phyloP scores from a whole-genome alignment of 257 asterid genomes.

The Phtheirospermum japonicum region DNA sequence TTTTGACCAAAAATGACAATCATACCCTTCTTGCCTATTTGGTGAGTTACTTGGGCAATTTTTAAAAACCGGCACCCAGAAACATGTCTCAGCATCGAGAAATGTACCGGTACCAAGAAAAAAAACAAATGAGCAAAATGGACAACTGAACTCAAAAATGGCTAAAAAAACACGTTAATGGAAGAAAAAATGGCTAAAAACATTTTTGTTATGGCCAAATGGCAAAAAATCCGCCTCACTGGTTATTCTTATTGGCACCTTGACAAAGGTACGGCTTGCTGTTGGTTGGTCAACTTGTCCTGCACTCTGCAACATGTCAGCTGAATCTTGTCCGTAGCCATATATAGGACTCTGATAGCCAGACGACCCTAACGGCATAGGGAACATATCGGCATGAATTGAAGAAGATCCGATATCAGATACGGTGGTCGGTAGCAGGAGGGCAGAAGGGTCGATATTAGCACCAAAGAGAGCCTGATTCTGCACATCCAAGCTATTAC shows the following conservation, averaged over 20 bases:
- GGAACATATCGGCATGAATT: constrained; percentile 57
- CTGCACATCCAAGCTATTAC: constrained; percentile 53
- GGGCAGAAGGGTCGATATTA: constrained; percentile 64
- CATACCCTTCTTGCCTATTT: no score
- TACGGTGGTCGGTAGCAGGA: constrained; percentile 67
- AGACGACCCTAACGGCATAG: constrained; percentile 57
- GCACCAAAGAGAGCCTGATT: constrained; percentile 63
- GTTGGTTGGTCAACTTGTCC: constrained; percentile 63
- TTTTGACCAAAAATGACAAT: neutral
- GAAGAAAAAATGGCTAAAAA: no score
- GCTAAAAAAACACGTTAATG: no score
- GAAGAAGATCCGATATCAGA: constrained; percentile 53
- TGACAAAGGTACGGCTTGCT: constrained; percentile 57
- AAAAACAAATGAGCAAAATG: neutral
- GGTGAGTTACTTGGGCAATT: neutral
- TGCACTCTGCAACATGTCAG: constrained; percentile 60
- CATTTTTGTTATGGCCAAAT: neutral
- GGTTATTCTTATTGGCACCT: constrained; percentile 44
- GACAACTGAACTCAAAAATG: neutral
- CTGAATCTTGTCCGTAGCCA: constrained; percentile 66
- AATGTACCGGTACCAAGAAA: neutral
- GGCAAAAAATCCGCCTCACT: neutral
- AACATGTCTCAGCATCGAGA: neutral
- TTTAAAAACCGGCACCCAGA: neutral
- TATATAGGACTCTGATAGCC: constrained; percentile 66